phyloP scores from a whole-genome alignment of 176 grass and related monocot species.

The Coix lacrymajobi region DNA sequence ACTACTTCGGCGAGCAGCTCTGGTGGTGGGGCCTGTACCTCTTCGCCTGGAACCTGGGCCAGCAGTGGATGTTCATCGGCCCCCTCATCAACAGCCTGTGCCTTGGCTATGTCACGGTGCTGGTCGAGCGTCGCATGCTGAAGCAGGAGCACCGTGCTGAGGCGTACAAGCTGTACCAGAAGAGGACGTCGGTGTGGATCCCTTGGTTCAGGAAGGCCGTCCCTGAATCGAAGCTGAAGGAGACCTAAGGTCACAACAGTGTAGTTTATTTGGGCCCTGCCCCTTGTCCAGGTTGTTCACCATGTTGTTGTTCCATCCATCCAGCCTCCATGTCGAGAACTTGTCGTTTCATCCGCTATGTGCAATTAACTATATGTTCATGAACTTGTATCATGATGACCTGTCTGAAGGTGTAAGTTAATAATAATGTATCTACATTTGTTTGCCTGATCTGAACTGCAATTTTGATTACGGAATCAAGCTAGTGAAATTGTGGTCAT shows the following conservation, averaged over 20 bases:
- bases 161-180: conserved; percentile 68
- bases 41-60: conserved; percentile 74
- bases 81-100: conserved; percentile 69
- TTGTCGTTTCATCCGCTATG: not conserved
- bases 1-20: conserved; percentile 88
- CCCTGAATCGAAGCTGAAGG: conserved; percentile 37
- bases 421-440: not conserved
- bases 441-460: not conserved
- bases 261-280: not conserved
- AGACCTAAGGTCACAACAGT: conserved; percentile 14
- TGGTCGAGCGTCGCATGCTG: conserved; percentile 75
- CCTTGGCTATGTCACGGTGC: conserved; percentile 78
- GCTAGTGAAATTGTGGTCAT: not conserved
- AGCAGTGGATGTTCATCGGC: conserved; percentile 69
- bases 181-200: conserved; percentile 71
- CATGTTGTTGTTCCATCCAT: not conserved
- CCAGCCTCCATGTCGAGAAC: not conserved
- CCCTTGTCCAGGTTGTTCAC: not conserved
- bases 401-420: conserved; percentile 25
- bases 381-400: conserved; percentile 7
- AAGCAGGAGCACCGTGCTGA: conserved; percentile 64
- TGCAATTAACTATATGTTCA: conserved; percentile 23
- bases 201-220: conserved; percentile 71
- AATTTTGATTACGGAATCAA: not conserved
- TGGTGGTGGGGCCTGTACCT: conserved; percentile 91